Percentiles rank a stretch among this genome's conserved stretches.
Evolutionary conservation across 805 yeast genomes (phyloP).

Genomic region (Starmerella powellii): DNA sequence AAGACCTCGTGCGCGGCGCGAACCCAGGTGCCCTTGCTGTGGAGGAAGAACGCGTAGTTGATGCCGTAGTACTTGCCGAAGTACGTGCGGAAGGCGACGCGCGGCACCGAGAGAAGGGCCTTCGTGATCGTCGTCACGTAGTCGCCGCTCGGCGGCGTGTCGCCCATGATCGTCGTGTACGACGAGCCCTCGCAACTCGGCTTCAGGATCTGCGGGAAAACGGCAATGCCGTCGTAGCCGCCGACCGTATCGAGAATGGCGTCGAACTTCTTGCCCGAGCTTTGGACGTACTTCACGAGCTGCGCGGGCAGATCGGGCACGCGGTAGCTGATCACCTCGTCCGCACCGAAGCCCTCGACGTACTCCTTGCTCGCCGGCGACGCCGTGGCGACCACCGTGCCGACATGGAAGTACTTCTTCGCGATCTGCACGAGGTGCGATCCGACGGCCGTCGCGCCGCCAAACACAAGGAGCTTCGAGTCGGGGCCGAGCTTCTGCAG

Average conservation of each 20-base stretch:
- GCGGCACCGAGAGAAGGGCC: slow-evolving; percentile 15
- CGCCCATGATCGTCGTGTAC: slow-evolving; percentile 49
- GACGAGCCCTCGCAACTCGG: slow-evolving; percentile 37
- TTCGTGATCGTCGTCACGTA: slow-evolving; percentile 10
- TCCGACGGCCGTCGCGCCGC: slow-evolving; percentile 71
- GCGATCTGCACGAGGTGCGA: slow-evolving; percentile 44
- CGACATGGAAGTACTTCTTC: slow-evolving; percentile 37
- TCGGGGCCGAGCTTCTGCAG: slow-evolving; percentile 29
- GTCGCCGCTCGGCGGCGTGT: slow-evolving; percentile 24
- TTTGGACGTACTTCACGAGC: slow-evolving; percentile 7
- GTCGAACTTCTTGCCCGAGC: slow-evolving; percentile 36
- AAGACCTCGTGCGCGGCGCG: slow-evolving; percentile 36
- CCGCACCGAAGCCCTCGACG: slow-evolving; percentile 44
- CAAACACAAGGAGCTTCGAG: slow-evolving; percentile 47
- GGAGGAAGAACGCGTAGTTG: slow-evolving; percentile 22
- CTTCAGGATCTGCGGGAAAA: slow-evolving; percentile 37
- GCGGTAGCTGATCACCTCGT: slow-evolving; percentile 32
- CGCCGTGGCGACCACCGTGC: slow-evolving; percentile 45
- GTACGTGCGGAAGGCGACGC: slow-evolving; percentile 21
- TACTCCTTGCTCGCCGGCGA: slow-evolving; percentile 38
- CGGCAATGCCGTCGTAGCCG: slow-evolving; percentile 37
- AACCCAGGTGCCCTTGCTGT: slow-evolving; percentile 30
- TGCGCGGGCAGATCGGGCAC: slow-evolving; percentile 7
- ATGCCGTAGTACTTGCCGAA: slow-evolving; percentile 27
- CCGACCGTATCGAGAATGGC: slow-evolving; percentile 57